A percentile compares a stretch with the other conserved stretches of the same genome.
phyloP scores from a whole-genome alignment of 2,329 filamentous ascomycete species.

The Apiospora kogelbergensis region DNA sequence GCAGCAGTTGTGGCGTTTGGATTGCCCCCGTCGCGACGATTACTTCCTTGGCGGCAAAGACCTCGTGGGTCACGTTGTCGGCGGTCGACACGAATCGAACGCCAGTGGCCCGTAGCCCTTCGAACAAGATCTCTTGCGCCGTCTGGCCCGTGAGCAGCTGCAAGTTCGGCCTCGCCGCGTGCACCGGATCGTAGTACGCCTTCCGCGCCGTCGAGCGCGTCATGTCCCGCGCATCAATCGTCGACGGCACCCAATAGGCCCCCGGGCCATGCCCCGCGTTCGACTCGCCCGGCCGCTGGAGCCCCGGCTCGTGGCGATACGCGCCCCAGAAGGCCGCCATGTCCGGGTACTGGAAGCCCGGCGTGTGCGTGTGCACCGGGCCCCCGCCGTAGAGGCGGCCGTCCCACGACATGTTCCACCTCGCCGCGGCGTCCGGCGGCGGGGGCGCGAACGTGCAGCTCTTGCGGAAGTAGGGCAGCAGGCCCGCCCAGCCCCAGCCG shows the following conservation, averaged over 20 bases:
- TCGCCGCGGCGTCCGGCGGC: neutral
- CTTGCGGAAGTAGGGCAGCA: conserved; percentile 45
- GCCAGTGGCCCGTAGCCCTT: neutral
- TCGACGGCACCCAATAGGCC: neutral
- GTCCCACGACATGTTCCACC: neutral
- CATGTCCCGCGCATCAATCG: neutral
- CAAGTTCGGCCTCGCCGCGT: neutral
- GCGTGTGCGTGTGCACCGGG: neutral
- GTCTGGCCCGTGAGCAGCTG: neutral
- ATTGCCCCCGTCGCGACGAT: neutral
- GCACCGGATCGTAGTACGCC: neutral
- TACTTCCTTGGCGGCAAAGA: neutral
- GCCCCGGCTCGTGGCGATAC: neutral
- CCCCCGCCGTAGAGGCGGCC: neutral
- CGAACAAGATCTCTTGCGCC: neutral
- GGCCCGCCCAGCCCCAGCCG: conserved; percentile 41
- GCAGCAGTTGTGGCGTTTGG: neutral
- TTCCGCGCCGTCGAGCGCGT: neutral
- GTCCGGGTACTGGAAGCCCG: neutral
- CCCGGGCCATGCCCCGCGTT: neutral
- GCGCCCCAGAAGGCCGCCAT: neutral
- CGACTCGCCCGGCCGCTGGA: neutral
- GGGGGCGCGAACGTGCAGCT: neutral
- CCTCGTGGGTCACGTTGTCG: neutral
- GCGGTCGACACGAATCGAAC: neutral